Evolutionary conservation across 192 early-diverging fungal genomes (phyloP), one percentile per base, ranked within the genome.

Genomic region (Backusella morwellensis): DNA sequence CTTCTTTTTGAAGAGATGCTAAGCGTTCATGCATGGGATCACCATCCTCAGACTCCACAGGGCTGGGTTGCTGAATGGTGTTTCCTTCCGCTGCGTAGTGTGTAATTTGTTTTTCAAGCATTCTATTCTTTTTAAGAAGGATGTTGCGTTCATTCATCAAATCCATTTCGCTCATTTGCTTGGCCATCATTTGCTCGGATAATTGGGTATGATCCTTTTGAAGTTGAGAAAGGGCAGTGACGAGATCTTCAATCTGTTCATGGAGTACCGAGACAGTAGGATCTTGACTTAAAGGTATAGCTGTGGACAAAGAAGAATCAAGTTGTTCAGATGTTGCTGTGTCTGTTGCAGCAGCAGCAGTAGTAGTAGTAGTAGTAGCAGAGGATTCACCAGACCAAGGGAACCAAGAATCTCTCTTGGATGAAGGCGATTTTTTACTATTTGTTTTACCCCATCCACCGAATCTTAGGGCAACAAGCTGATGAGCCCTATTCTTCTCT

Each of bases 121-220:
- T 29, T 29, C n/a, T 47, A 19, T 72, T 72, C 23, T 41, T 72
- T 56, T 81, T 82, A 11, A 86, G 90, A 7, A 93, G 79, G 50
- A 83, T 81, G 21, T 91, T 85, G 66, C 85, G 78, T 68, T 86
- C 85, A 15, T 83, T 82, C 32, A 82, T 59, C 19, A 80, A 74
- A 66, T 82, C 82, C 35, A 86, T 87, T 70, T 83, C 83, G 52
- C 82, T 76, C 84, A 91, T 83, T 75, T 91, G 85, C 66, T 81
- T 81, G 54, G 78, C 81, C 36, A 95, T 85, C 14, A 90, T 72
- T 41, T 85, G 72, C 70, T 93, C 92, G 21, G 89, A 91, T 17
- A 93, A 77, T 7, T 88, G 81, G 12, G 69, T 83, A 67, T 95
- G 91, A 50, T 94, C 94, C 72, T 86, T 88, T 75, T 96, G 94